These are phyloP conservation scores for Backusella circina DNA, from an alignment of 192 early-diverging fungal species.

Conservation along the genomic window DNA sequence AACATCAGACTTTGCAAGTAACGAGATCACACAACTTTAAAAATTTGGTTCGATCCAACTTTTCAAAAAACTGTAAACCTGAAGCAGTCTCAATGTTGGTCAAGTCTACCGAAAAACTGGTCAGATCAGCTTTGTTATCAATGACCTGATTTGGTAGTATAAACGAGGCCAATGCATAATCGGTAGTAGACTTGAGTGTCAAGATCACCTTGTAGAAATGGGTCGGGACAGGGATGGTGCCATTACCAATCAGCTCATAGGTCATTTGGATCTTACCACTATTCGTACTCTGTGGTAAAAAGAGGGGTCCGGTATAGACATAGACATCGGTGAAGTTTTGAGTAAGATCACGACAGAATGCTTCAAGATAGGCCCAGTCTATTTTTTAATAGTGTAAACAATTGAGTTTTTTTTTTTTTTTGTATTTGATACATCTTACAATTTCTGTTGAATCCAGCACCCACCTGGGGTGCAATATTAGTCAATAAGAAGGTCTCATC, in stretches of 20 bases:
- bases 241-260: constrained; percentile 9
- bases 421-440: constrained; percentile 18
- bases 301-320: constrained; percentile 53
- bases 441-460: constrained; percentile 52
- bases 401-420: neutral
- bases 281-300: constrained; percentile 39
- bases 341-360: constrained; percentile 40
- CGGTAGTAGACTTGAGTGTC: constrained; percentile 17
- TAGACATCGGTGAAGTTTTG: constrained; percentile 47
- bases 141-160: constrained; percentile 79
- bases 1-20: constrained; percentile 9
- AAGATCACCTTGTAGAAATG: constrained; percentile 53
- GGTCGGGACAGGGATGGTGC: constrained; percentile 52
- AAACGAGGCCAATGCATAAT: constrained; percentile 61
- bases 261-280: neutral
- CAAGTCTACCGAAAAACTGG: constrained; percentile 59
- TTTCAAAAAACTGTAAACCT: constrained; percentile 59
- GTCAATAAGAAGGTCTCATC: constrained; percentile 48
- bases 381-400: neutral
- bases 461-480: constrained; percentile 31
- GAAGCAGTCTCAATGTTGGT: constrained; percentile 66
- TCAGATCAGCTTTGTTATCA: constrained; percentile 52
- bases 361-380: constrained; percentile 57
- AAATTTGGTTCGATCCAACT: constrained; percentile 5
- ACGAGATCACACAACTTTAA: constrained; percentile 1